phyloP scores from a whole-genome alignment of 192 early-diverging fungal species.

The Mortierella antarctica region DNA sequence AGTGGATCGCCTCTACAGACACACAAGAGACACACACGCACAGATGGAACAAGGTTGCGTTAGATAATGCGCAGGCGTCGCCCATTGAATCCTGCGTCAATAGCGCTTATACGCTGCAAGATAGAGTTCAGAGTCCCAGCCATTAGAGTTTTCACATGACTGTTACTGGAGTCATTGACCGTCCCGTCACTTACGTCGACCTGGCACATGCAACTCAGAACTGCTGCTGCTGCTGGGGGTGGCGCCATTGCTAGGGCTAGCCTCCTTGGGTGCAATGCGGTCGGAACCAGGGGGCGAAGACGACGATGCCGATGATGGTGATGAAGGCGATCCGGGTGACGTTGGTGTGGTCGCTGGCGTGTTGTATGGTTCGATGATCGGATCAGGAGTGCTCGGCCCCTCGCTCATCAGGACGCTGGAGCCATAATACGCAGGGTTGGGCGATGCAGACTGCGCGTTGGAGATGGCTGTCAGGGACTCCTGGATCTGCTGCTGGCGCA shows the following conservation, averaged over 20 bases:
- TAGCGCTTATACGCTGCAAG: background rate
- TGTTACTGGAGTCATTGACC: background rate
- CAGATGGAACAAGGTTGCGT: background rate
- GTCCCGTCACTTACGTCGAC: conserved; percentile 26
- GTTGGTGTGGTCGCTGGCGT: background rate
- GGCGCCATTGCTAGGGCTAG: background rate
- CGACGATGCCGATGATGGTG: conserved; percentile 6
- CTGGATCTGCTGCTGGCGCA: conserved; percentile 60
- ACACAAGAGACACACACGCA: too few species aligned
- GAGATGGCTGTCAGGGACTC: conserved; percentile 26
- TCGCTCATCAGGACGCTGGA: conserved; percentile 42
- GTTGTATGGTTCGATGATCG: conserved; percentile 44
- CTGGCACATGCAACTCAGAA: conserved; percentile 22
- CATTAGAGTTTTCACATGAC: conserved; percentile 47
- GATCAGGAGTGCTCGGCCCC: conserved; percentile 49
- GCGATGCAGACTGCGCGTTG: conserved; percentile 4
- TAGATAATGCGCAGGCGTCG: background rate
- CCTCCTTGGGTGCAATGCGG: background rate
- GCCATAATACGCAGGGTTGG: conserved; percentile 20
- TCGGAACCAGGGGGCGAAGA: conserved; percentile 4
- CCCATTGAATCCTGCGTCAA: background rate
- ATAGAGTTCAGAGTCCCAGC: background rate
- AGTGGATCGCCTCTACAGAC: conserved; percentile 46
- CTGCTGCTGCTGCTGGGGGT: background rate
- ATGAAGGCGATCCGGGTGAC: conserved; percentile 1